A percentile compares a stretch with the other conserved stretches of the same genome.
phyloP scores from a whole-genome alignment of 2,329 filamentous ascomycete genomes.

The Orbilia blumenaviensis region DNA sequence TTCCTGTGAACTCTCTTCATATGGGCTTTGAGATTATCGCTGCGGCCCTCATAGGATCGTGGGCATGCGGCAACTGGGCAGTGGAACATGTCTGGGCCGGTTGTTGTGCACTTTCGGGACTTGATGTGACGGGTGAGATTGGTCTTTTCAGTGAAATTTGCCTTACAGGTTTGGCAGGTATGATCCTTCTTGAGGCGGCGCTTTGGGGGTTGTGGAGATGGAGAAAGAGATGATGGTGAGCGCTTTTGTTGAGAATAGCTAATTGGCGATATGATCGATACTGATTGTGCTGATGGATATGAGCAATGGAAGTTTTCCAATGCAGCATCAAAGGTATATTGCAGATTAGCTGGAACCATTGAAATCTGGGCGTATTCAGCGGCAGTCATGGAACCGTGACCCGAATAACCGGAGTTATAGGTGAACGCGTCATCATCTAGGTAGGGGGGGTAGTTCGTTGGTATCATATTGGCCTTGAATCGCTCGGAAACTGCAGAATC shows the following conservation, averaged over 20 bases:
- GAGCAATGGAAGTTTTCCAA: slow-evolving; percentile 30
- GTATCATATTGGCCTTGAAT: slow-evolving; percentile 33
- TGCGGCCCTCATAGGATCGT: slow-evolving; percentile 44
- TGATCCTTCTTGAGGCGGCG: slow-evolving; percentile 32
- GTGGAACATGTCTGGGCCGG: slow-evolving; percentile 46
- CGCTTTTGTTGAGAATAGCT: slow-evolving; percentile 19
- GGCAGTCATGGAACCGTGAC: slow-evolving; percentile 6
- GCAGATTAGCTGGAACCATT: slow-evolving; percentile 37
- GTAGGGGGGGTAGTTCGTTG: slow-evolving; percentile 32
- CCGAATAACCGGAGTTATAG: neutral
- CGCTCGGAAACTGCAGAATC: slow-evolving; percentile 44
- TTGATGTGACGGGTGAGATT: slow-evolving; percentile 50
- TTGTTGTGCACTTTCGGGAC: slow-evolving; percentile 41
- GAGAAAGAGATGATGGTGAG: slow-evolving; percentile 26
- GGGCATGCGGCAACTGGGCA: slow-evolving; percentile 42
- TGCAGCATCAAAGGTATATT: slow-evolving; percentile 27
- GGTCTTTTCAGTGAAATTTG: slow-evolving; percentile 48
- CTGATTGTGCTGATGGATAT: slow-evolving; percentile 3
- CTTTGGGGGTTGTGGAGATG: slow-evolving; percentile 39
- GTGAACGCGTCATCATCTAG: slow-evolving; percentile 32
- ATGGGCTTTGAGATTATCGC: slow-evolving; percentile 51
- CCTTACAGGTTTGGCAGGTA: slow-evolving; percentile 33
- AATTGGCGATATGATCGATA: neutral
- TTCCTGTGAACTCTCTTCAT: slow-evolving; percentile 52
- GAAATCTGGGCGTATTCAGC: slow-evolving; percentile 27